Percentiles rank a stretch among this genome's conserved stretches.
Conservation (phyloP, 1,284 basidiomycete species). For the Austroboletus niveus region DNA sequence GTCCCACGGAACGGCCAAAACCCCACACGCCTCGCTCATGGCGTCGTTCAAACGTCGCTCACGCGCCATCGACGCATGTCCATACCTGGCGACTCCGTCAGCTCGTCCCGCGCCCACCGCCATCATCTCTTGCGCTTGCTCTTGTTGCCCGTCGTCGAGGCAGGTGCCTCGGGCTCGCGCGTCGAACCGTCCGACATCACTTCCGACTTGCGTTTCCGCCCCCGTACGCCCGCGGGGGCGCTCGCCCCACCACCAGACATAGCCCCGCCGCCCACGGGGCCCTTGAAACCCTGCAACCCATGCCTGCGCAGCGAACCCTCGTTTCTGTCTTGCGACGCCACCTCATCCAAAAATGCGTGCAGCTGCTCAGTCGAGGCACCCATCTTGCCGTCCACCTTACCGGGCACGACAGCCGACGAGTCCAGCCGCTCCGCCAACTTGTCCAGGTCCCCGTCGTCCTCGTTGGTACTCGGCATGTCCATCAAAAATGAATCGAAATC, state of each 20-base stretch:
- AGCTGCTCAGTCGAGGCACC: slow-evolving; percentile 38
- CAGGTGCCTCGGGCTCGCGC: not conserved
- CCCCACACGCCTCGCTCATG: too few relatives aligned
- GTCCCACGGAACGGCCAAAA: too few relatives aligned
- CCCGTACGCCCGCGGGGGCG: slow-evolving; percentile 7
- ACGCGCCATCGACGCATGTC: too few relatives aligned
- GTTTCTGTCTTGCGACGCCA: slow-evolving; percentile 30
- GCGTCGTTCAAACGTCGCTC: too few relatives aligned
- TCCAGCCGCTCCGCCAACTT: slow-evolving; percentile 35
- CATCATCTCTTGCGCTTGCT: slow-evolving; percentile 29
- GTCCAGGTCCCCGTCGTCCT: slow-evolving; percentile 36
- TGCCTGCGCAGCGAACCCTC: slow-evolving; percentile 1
- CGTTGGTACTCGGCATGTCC: slow-evolving; percentile 31
- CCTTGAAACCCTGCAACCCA: slow-evolving; percentile 7
- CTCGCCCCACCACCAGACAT: not conserved
- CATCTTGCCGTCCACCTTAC: slow-evolving; percentile 24
- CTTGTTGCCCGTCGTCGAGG: slow-evolving; percentile 10
- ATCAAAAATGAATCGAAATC: slow-evolving; percentile 49
- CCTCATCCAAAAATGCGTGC: slow-evolving; percentile 45
- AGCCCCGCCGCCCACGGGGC: not conserved
- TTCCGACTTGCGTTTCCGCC: slow-evolving; percentile 51
- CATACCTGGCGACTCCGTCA: not conserved
- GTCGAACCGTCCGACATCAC: slow-evolving; percentile 26
- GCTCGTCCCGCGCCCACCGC: not conserved
- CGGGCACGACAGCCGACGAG: slow-evolving; percentile 18